Evolutionary conservation across 1,139 yeast species (phyloP), one percentile per base, ranked within the genome.

Genomic region (Meyerozyma carpophila): DNA sequence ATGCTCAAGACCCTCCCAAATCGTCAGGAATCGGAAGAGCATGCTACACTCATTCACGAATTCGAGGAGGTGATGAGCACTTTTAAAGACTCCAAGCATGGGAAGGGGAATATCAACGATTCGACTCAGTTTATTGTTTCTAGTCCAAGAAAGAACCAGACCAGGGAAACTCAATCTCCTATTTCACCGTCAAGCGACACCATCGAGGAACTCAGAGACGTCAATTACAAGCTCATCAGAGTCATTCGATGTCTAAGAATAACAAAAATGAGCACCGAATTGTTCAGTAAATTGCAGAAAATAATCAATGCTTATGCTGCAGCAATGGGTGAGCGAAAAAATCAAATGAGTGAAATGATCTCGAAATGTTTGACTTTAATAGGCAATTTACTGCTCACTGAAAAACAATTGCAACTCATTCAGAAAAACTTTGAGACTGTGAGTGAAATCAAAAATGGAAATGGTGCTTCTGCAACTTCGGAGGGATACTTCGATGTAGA

Each of bases 161-260:
- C 36, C 29, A 29, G 31, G 21, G 36, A 32, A 14, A 21, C 16
- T 18, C 41, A 40, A 14, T 40, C 42, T n/a, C 27, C 37, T 7
- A 40, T 10, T n/a, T 41, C 29, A 24, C 27, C 32, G 32, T 24
- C 13, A 11, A 58, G 56, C 1, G 50, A 51, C 8, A 44, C 53
- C n/a, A 54, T 65, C 58, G 49, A 53, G 29, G 46, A 54, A 13
- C 56, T 71, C 13, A 52, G 73, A 27, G 75, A 70, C 14, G 44
- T 68, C 13, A 71, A 72, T 45, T 68, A 69, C 48, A 65, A 65
- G 41, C 51, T 73, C 10, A 68, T 72, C 8, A 52, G 63, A 39
- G 62, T 63, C 1, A 68, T 72, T 32, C 52, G 76, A 37, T 54
- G 63, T 10, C 56, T 73, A 34, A 68, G 65, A 43, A 50, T 70